Conservation (phyloP, 805 yeast genomes). For the Candida piceae region DNA sequence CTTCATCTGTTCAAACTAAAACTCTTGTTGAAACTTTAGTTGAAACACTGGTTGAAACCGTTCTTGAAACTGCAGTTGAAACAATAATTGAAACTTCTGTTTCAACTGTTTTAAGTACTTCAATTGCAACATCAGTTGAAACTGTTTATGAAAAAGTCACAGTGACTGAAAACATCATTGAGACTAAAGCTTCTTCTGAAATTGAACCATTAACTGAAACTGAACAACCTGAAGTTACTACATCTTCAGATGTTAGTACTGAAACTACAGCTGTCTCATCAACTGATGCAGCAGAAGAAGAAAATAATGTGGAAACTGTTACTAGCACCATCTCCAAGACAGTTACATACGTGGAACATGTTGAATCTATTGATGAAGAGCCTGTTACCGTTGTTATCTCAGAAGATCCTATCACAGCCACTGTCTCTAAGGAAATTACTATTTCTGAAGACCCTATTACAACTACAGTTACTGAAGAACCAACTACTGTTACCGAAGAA, state of each 20-base stretch:
- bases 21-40: not conserved
- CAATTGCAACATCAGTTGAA: not conserved
- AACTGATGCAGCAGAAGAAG: not conserved
- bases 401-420: too few relatives aligned
- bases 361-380: too few relatives aligned
- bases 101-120: conserved; percentile 8
- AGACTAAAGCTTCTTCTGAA: not conserved
- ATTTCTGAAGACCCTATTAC: not conserved
- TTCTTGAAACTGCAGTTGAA: conserved; percentile 5
- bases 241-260: not conserved
- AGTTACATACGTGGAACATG: too few relatives aligned
- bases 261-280: not conserved
- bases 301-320: too few relatives aligned
- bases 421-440: not conserved
- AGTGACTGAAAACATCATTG: conserved; percentile 4
- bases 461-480: not conserved
- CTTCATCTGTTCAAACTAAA: not conserved
- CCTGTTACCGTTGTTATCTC: too few relatives aligned
- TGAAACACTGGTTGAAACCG: conserved; percentile 2
- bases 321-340: not conserved
- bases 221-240: not conserved
- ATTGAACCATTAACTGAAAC: not conserved
- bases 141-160: conserved; percentile 6
- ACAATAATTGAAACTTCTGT: conserved; percentile 3
- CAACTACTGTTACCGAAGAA: too few relatives aligned